These are phyloP conservation scores for Ramaria rubella DNA, from an alignment of 768 basidiomycete genomes.

Conservation along the genomic window DNA sequence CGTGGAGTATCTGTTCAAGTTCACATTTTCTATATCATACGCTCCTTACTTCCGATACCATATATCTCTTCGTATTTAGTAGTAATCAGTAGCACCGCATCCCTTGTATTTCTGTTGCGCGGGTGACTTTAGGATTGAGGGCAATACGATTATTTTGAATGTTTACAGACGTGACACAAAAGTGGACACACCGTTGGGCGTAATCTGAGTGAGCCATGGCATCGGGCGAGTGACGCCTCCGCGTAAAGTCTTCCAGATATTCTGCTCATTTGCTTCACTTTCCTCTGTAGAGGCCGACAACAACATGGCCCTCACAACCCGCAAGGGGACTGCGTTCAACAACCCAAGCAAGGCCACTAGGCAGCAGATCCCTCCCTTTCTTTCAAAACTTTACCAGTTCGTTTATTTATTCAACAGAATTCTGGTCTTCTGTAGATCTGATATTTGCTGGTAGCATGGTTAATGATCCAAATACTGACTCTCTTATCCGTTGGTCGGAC, in stretches of 20 bases:
- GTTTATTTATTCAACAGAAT: slow-evolving; percentile 23
- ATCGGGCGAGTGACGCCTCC: neutral
- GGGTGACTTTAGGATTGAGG: no score
- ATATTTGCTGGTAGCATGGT: slow-evolving; percentile 62
- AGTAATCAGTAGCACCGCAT: no score
- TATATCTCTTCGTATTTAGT: no score
- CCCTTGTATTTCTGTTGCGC: no score
- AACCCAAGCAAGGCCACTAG: slow-evolving; percentile 36
- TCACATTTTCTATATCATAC: no score
- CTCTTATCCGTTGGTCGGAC: slow-evolving; percentile 88
- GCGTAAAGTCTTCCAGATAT: no score
- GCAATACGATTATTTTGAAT: no score
- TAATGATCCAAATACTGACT: slow-evolving; percentile 72
- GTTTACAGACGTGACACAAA: no score
- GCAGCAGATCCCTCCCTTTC: slow-evolving; percentile 68
- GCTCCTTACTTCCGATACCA: no score
- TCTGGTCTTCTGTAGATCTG: slow-evolving; percentile 10
- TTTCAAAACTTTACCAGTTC: slow-evolving; percentile 90
- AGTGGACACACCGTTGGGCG: no score
- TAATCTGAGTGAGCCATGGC: neutral
- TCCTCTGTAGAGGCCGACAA: neutral
- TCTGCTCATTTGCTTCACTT: neutral
- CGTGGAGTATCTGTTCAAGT: no score
- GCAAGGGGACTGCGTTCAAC: slow-evolving; percentile 1
- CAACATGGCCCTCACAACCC: slow-evolving; percentile 9